phyloP scores from a whole-genome alignment of 2,329 filamentous ascomycete species.

The Fusarium sambucinum region DNA sequence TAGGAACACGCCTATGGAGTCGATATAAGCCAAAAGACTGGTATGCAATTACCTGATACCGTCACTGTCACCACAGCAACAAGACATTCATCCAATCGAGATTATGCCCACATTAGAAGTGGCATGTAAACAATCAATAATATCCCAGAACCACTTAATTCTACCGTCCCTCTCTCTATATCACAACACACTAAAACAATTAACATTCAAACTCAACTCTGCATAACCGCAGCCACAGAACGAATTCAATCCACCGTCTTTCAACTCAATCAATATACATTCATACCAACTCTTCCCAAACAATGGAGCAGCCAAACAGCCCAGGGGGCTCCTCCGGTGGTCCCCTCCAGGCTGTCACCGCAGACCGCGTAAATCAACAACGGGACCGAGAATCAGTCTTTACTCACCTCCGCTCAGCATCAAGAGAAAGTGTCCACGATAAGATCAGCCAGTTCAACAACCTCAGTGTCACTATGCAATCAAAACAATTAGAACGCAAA shows the following conservation, averaged over 20 bases:
- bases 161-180: background rate
- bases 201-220: slow-evolving; percentile 28
- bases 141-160: slow-evolving; percentile 28
- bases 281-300: slow-evolving; percentile 4
- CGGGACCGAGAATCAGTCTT: slow-evolving; percentile 55
- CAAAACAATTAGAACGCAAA: slow-evolving; percentile 72
- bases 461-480: slow-evolving; percentile 70
- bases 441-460: slow-evolving; percentile 80
- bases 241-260: slow-evolving; percentile 2
- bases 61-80: slow-evolving; percentile 22
- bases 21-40: too few relatives aligned
- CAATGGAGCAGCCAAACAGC: slow-evolving; percentile 53
- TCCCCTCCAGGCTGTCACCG: slow-evolving; percentile 71
- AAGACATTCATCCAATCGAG: background rate
- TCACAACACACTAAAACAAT: slow-evolving; percentile 30
- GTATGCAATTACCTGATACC: slow-evolving; percentile 40
- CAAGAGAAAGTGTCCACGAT: slow-evolving; percentile 72
- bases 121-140: slow-evolving; percentile 46
- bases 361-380: slow-evolving; percentile 71
- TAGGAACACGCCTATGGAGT: slow-evolving; percentile 37
- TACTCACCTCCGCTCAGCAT: slow-evolving; percentile 54
- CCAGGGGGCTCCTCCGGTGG: slow-evolving; percentile 66
- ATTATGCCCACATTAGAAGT: slow-evolving; percentile 24
- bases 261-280: slow-evolving; percentile 5
- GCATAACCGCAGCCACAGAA: slow-evolving; percentile 17